Conservation (phyloP, 495 filamentous ascomycete genomes). For the Penicillium ochrochloron region DNA sequence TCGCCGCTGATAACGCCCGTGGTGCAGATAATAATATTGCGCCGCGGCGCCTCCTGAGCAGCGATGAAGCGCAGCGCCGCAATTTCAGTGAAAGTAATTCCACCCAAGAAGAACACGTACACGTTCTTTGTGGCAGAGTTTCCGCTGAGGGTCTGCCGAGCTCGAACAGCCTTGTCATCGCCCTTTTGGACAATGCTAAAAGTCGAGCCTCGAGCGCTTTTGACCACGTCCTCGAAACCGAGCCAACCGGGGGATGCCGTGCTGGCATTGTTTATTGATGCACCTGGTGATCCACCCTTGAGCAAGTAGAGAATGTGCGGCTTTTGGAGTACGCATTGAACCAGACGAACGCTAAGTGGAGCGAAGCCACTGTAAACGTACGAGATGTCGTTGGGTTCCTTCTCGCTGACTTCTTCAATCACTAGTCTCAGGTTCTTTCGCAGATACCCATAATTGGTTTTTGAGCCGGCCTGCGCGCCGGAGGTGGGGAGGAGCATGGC, state of each 20-base stretch:
- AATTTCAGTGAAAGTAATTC: constrained; percentile 94
- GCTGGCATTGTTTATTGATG: constrained; percentile 52
- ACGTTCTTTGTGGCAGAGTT: constrained; percentile 78
- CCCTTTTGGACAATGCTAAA: constrained; percentile 94
- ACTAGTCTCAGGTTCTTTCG: constrained; percentile 86
- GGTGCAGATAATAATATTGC: constrained; percentile 88
- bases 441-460: constrained; percentile 89
- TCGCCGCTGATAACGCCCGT: constrained; percentile 91
- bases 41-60: constrained; percentile 78
- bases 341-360: constrained; percentile 86
- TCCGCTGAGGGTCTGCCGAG: constrained; percentile 73
- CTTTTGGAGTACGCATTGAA: constrained; percentile 96
- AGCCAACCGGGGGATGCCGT: constrained; percentile 81
- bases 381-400: constrained; percentile 93
- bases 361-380: constrained; percentile 98
- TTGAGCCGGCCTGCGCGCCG: constrained; percentile 59
- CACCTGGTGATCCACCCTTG: constrained; percentile 55
- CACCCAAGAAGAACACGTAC: constrained; percentile 93
- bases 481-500: constrained; percentile 70
- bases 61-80: constrained; percentile 91
- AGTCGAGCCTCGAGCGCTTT: constrained; percentile 80
- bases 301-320: constrained; percentile 73
- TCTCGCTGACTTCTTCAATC: constrained; percentile 95
- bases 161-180: constrained; percentile 89
- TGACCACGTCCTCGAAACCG: constrained; percentile 86